Percentiles rank a stretch among this genome's conserved stretches.
These are phyloP conservation scores for Candida xyloterini DNA, from an alignment of 805 yeast genomes.

Conservation along the genomic window DNA sequence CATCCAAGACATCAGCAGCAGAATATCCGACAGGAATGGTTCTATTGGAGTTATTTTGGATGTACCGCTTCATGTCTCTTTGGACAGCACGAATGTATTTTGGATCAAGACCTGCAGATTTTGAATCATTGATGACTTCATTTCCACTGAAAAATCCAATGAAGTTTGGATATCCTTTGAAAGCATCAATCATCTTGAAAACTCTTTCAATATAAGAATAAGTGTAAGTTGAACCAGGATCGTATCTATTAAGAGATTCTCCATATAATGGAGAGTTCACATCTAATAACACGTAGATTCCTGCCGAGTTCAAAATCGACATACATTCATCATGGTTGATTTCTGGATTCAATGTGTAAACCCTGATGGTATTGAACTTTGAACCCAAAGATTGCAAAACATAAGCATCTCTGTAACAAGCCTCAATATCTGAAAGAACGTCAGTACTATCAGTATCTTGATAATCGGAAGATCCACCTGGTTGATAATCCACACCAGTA, in stretches of 20 bases:
- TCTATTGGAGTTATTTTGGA: conserved; percentile 64
- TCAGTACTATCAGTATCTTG: conserved; percentile 41
- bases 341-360: conserved; percentile 80
- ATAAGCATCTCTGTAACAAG: conserved; percentile 78
- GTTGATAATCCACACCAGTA: conserved; percentile 89
- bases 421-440: conserved; percentile 65
- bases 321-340: conserved; percentile 88
- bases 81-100: conserved; percentile 84
- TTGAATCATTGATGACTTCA: conserved; percentile 80
- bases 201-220: conserved; percentile 69
- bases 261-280: conserved; percentile 71
- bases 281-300: conserved; percentile 83
- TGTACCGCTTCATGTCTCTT: conserved; percentile 86
- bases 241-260: conserved; percentile 69
- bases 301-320: conserved; percentile 85
- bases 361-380: conserved; percentile 71
- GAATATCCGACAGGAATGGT: conserved; percentile 93
- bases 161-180: conserved; percentile 79
- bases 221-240: conserved; percentile 70
- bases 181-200: conserved; percentile 79
- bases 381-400: conserved; percentile 72
- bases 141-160: conserved; percentile 90
- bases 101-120: conserved; percentile 63
- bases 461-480: conserved; percentile 81
- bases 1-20: conserved; percentile 75